phyloP scores from a whole-genome alignment of 306 rosid species.

The Ormosia emarginata region DNA sequence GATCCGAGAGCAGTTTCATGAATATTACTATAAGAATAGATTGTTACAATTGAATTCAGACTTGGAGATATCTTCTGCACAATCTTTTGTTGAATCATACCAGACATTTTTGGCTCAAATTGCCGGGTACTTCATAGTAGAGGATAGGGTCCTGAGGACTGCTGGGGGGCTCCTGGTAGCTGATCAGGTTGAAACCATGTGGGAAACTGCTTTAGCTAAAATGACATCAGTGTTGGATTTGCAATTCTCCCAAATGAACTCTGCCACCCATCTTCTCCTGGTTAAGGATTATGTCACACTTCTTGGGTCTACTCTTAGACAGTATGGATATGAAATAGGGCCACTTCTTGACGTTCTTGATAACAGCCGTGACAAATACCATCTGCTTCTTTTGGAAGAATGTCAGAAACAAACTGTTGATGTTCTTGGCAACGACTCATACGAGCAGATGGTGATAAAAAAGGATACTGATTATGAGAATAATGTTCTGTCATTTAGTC shows the following conservation, averaged over 20 bases:
- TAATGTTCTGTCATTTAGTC: constrained; percentile 60
- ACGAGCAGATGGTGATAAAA: constrained; percentile 85
- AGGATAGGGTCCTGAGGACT: constrained; percentile 82
- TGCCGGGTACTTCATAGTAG: constrained; percentile 90
- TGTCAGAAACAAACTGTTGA: constrained; percentile 52
- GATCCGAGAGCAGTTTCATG: constrained; percentile 70
- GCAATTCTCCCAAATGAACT: constrained; percentile 76
- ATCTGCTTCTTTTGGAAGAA: constrained; percentile 71
- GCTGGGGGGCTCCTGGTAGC: constrained; percentile 59
- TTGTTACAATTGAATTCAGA: constrained; percentile 86
- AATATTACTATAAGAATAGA: constrained; percentile 81
- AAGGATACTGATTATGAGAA: constrained; percentile 74
- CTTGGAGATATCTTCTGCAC: constrained; percentile 69
- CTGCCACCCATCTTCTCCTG: constrained; percentile 75
- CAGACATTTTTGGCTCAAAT: constrained; percentile 84
- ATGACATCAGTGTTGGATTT: constrained; percentile 58
- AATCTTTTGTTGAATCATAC: constrained; percentile 75
- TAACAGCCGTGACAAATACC: constrained; percentile 60
- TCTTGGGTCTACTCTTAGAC: constrained; percentile 65
- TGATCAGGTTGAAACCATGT: constrained; percentile 82
- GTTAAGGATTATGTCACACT: constrained; percentile 96
- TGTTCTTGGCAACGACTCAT: constrained; percentile 60
- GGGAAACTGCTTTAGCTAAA: constrained; percentile 73
- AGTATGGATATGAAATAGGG: constrained; percentile 76
- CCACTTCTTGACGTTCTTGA: constrained; percentile 68